Evolutionary conservation across 2,329 filamentous ascomycete genomes (phyloP).

Genomic region (Trichoderma citrinoviride): DNA sequence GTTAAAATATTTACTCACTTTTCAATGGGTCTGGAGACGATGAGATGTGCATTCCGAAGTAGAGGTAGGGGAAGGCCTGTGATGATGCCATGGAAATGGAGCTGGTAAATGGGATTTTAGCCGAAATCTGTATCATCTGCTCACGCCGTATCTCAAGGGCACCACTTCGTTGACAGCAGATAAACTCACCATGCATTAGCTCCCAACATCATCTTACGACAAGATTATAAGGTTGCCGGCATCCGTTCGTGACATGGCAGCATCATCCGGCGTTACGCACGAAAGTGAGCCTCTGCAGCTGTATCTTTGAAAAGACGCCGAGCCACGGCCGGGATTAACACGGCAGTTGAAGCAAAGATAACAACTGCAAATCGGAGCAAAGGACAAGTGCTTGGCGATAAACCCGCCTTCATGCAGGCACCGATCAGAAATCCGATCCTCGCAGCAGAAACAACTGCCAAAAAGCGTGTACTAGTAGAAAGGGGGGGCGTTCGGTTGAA

Average conservation of each 20-base stretch:
- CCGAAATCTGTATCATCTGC: not conserved
- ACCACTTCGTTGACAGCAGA: not conserved
- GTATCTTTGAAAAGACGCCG: not conserved
- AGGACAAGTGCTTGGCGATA: not conserved
- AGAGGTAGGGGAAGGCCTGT: not conserved
- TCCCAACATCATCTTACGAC: not conserved
- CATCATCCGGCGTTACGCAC: no score
- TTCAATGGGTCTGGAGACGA: no score
- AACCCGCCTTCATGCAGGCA: not conserved
- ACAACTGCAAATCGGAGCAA: not conserved
- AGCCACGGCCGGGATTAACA: constrained; percentile 2
- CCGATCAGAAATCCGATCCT: not conserved
- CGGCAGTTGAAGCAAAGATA: not conserved
- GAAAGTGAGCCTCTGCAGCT: no score
- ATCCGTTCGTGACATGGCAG: not conserved
- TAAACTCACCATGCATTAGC: not conserved
- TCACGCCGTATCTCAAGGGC: not conserved
- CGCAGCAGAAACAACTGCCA: not conserved
- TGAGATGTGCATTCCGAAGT: not conserved
- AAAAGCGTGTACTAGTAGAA: not conserved
- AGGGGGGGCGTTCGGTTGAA: not conserved
- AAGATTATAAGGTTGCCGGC: not conserved
- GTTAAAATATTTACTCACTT: no score
- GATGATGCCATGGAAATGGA: not conserved
- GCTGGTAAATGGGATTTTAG: not conserved